Evolutionary conservation across 345 rosid genomes (phyloP), one percentile per base, ranked within the genome.

Genomic region (Streptanthus diversifolius): DNA sequence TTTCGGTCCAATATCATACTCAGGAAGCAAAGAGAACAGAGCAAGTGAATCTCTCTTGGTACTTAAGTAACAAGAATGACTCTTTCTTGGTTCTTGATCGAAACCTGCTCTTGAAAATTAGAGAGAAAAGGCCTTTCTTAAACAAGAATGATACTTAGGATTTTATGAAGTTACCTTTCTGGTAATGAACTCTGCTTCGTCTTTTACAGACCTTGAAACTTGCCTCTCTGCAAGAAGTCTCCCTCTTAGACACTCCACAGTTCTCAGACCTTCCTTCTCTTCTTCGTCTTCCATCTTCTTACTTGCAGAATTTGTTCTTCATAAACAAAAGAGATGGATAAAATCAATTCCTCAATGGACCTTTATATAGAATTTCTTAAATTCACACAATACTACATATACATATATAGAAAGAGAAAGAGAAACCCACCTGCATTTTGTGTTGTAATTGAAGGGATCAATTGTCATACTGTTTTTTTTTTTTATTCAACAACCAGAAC

Each of bases 211-310:
- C 79, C 68, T 89, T 41, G 98, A 91, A 73, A 86, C 85, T 73
- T 91, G 95, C 71, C 98, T 91, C 79, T 91, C 96, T 19, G 98
- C 91, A 55, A 86, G 83, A 66, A 93, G 63, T 76, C 95, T 89
- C 60, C 96, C 98, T 85, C 97, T 88, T 32, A 93, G 75, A 73
- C 91, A 85, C 72, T 89, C 91, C 43, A 88, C 40, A 21, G 92
- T 90, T 78, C 84, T 85, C 58, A 78, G 43, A 35, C 82, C 74
- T 17, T 71, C 81, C 25, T 63, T 69, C 15, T 76, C 80, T 49
- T 47, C 80, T 48, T 47, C 84, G 57, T 76, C 87, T 62, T 77
- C 89, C 66, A 74, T 76, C 48, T 79, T 87, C 58, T 80, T 85
- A 75, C 86, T 83, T 63, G 33, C 11, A 75, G 29, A 67, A 61